Conservation (phyloP, 805 yeast genomes). For the Maudiozyma turicensis region DNA sequence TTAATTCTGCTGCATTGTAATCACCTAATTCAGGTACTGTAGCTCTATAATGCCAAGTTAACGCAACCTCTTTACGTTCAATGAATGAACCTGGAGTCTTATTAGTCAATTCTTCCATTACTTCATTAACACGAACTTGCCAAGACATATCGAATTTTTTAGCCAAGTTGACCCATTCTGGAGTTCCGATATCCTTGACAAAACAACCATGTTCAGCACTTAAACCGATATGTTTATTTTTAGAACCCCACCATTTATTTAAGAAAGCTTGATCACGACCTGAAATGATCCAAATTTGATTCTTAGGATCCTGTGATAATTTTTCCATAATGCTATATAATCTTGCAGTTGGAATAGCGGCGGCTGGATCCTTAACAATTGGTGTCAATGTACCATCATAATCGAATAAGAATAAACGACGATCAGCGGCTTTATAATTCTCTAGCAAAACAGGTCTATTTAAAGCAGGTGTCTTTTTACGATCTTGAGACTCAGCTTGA, state of each 20-base stretch:
- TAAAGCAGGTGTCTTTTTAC: constrained; percentile 67
- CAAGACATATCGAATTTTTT: constrained; percentile 84
- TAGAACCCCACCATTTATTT: constrained; percentile 76
- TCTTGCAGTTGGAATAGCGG: constrained; percentile 85
- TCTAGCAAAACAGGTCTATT: constrained; percentile 57
- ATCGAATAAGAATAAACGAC: constrained; percentile 81
- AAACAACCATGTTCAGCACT: constrained; percentile 98
- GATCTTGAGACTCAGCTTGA: constrained; percentile 33
- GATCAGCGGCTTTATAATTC: constrained; percentile 49
- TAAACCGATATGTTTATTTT: constrained; percentile 56
- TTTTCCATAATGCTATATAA: constrained; percentile 48
- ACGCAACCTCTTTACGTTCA: constrained; percentile 82
- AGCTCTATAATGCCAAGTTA: constrained; percentile 96
- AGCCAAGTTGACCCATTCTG: constrained; percentile 76
- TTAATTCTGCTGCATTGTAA: constrained; percentile 70
- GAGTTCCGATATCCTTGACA: constrained; percentile 58
- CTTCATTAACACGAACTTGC: constrained; percentile 73
- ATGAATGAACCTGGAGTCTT: constrained; percentile 84
- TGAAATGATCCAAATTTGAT: constrained; percentile 88
- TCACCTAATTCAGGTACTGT: constrained; percentile 90
- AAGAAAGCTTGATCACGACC: constrained; percentile 91
- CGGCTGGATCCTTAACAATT: constrained; percentile 94
- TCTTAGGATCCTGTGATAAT: constrained; percentile 64
- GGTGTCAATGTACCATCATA: constrained; percentile 98
- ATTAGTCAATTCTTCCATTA: constrained; percentile 67